Base-by-base conservation (phyloP, 225 moss, liverwort and hornwort species). In the Antitrichia curtipendula region DNA sequence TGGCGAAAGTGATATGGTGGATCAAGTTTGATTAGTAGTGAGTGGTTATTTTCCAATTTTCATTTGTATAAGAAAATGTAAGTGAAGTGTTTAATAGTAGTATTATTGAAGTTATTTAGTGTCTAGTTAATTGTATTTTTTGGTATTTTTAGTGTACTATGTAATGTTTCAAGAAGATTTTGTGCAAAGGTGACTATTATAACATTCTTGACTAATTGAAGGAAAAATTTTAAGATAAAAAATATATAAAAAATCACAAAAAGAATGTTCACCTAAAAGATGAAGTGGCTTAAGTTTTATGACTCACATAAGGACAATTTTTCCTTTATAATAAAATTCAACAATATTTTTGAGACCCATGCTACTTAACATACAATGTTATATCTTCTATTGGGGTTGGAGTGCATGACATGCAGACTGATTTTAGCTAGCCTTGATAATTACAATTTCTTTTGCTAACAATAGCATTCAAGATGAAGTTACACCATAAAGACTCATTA, bases 341-440 rank as follows among this genome's bases (percentile, higher is more conserved):
- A 14, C 0, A 22, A 0, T 13, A 22, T 75, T 52, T 27, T 2
- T 1, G 0, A 0, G 5, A 4, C 8, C 20, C 8, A 34, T 22
- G 5, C 8, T 34, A 34, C 3, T 2, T 34, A 1, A 14, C 10
- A 13, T 8, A 21, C 3, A 75, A 50, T 50, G 0, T 32, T 34
- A 21, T 75, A 34, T 34, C 0, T 34, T 5, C 22, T 22, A 75
- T 19, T 34, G 8, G 22, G 0, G 13, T 1, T 7, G 3, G 3
- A 22, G 2, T 22, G 3, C 3, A 52, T 34, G 22, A 34, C 13
- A 52, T 50, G 1, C 1, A 50, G 0, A 22, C 34, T 34, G 8
- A 75, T 34, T 52, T 75, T 21, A 50, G 13, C 0, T 50, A 21
- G 5, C 20, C 13, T 75, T 34, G 2, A 13, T 34, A 22, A 22